Evolutionary conservation across 2,329 filamentous ascomycete species (phyloP).

Genomic region (Microthyrium microscopicum): DNA sequence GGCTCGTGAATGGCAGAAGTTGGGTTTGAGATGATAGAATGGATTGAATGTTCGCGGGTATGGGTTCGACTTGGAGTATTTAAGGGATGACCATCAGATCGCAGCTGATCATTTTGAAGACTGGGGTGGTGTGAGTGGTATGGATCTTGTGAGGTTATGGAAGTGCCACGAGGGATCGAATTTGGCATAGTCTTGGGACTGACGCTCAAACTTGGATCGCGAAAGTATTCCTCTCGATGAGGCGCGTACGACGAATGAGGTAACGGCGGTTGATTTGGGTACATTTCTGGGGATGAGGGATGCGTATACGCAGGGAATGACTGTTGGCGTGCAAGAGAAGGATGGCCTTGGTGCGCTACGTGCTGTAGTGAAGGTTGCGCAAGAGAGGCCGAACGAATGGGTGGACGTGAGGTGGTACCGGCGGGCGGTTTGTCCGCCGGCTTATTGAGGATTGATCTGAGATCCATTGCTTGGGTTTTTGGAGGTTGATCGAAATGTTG

Average conservation of each 20-base stretch:
- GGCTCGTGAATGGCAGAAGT: neutral
- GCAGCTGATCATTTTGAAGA: neutral
- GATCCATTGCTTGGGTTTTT: too few species aligned
- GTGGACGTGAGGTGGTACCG: too few species aligned
- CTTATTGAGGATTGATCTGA: conserved; percentile 7
- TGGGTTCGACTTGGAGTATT: neutral
- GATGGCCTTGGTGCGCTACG: neutral
- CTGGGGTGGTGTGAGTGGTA: too few species aligned
- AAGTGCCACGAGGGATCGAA: neutral
- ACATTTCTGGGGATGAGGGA: too few species aligned
- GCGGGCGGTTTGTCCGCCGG: too few species aligned
- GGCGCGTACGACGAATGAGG: neutral
- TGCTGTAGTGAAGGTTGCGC: neutral
- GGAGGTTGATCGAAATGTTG: too few species aligned
- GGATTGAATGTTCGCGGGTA: neutral
- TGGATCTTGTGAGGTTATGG: too few species aligned
- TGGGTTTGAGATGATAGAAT: neutral
- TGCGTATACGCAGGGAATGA: neutral
- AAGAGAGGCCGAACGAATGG: neutral
- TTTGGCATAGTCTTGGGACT: conserved; percentile 9
- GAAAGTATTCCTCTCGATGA: neutral
- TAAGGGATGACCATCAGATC: neutral
- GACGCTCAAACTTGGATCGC: conserved; percentile 6
- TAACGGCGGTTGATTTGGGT: neutral
- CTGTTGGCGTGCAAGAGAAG: neutral